A percentile compares a stretch with the other conserved stretches of the same genome.
Conservation (phyloP, 2,329 filamentous ascomycete species). For the Xylaria sp. region DNA sequence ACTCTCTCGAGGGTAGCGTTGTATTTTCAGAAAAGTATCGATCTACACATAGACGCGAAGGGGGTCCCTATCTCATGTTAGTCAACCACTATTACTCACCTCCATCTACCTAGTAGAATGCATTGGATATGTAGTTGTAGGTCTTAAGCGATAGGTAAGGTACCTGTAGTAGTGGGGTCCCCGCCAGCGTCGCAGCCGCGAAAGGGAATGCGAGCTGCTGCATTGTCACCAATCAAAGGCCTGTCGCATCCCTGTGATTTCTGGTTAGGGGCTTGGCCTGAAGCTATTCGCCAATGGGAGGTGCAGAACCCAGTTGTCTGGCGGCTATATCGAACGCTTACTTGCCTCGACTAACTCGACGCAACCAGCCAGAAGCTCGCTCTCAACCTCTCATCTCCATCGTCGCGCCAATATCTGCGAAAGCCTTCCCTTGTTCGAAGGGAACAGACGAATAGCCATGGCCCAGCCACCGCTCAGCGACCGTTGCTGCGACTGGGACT, state of each 20-base stretch:
- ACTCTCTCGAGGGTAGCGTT: slow-evolving; percentile 11
- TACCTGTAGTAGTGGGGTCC: slow-evolving; percentile 23
- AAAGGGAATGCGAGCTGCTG: slow-evolving; percentile 31
- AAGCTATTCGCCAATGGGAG: slow-evolving; percentile 33
- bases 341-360: slow-evolving; percentile 33
- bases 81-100: too few species aligned
- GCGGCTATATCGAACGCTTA: slow-evolving; percentile 43
- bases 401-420: slow-evolving; percentile 32
- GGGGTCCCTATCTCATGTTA: too few species aligned
- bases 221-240: slow-evolving; percentile 37
- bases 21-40: too few species aligned
- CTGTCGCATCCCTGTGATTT: slow-evolving; percentile 10
- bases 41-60: too few species aligned
- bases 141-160: background rate
- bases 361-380: slow-evolving; percentile 36
- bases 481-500: slow-evolving; percentile 16
- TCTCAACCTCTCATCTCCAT: slow-evolving; percentile 37
- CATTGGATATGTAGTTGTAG: too few species aligned
- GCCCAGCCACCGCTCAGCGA: slow-evolving; percentile 32
- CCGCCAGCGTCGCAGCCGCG: slow-evolving; percentile 38
- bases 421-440: slow-evolving; percentile 13
- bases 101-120: too few species aligned
- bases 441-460: slow-evolving; percentile 6
- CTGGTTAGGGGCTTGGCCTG: slow-evolving; percentile 29
- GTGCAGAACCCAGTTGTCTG: slow-evolving; percentile 23